A percentile compares a stretch with the other conserved stretches of the same genome.
phyloP scores from a whole-genome alignment of 192 early-diverging fungal species.

The Endogone sp. region DNA sequence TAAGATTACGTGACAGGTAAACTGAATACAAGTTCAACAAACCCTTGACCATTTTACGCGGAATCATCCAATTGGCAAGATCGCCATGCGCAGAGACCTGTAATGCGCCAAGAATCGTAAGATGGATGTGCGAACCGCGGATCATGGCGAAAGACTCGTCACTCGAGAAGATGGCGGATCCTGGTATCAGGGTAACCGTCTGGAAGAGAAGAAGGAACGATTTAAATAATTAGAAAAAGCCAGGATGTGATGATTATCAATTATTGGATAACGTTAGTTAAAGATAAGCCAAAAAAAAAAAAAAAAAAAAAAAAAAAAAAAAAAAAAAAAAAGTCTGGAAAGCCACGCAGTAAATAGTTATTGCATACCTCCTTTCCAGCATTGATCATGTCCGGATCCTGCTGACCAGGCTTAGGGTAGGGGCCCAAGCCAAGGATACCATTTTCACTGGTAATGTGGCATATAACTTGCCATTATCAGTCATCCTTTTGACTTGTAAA shows the following conservation, averaged over 20 bases:
- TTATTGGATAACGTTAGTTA: no score
- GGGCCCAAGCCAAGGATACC: slow-evolving; percentile 76
- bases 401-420: slow-evolving; percentile 64
- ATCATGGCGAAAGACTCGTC: slow-evolving; percentile 81
- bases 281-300: no score
- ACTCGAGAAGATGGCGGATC: slow-evolving; percentile 65
- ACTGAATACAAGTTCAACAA: slow-evolving; percentile 37
- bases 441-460: slow-evolving; percentile 60
- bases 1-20: no score
- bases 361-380: slow-evolving; percentile 62
- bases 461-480: background rate
- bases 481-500: no score
- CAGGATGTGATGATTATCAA: background rate
- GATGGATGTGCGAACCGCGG: slow-evolving; percentile 69
- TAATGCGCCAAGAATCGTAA: slow-evolving; percentile 74
- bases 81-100: slow-evolving; percentile 74
- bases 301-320: no score
- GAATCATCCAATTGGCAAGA: slow-evolving; percentile 85
- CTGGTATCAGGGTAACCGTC: slow-evolving; percentile 67
- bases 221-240: background rate
- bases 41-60: slow-evolving; percentile 84
- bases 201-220: background rate
- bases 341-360: background rate
- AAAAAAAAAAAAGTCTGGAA: no score
- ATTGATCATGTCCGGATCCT: slow-evolving; percentile 78